Conservation (phyloP, 129 eudicot genomes). For the Erigeron canadensis region DNA sequence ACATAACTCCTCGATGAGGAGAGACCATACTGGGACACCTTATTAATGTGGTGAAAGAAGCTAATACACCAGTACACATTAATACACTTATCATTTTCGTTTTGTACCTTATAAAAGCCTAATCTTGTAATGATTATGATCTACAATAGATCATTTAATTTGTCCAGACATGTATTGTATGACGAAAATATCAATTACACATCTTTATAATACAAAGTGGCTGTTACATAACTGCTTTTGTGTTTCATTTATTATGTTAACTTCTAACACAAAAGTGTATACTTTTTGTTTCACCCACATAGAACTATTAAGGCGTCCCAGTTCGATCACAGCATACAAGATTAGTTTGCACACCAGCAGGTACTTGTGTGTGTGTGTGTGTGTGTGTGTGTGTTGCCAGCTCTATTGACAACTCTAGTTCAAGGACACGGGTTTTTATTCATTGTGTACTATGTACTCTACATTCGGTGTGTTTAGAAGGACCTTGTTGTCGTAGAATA, state of each 20-base stretch:
- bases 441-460: slow-evolving; percentile 12
- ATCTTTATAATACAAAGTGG: not conserved
- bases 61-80: not conserved
- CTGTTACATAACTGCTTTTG: not conserved
- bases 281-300: no score
- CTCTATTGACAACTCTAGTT: not conserved
- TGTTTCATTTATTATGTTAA: not conserved
- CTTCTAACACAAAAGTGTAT: not conserved
- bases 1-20: not conserved
- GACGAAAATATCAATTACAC: slow-evolving; percentile 1
- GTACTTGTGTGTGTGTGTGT: not conserved
- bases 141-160: slow-evolving; percentile 4
- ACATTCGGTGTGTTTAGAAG: not conserved
- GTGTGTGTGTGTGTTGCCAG: not conserved
- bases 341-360: not conserved
- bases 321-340: not conserved
- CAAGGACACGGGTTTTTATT: not conserved
- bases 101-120: slow-evolving; percentile 19
- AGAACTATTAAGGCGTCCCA: not conserved
- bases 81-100: not conserved
- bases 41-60: not conserved
- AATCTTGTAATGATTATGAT: slow-evolving; percentile 4
- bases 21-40: not conserved
- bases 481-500: not conserved
- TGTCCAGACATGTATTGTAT: slow-evolving; percentile 6